Evolutionary conservation across 768 basidiomycete species (phyloP).

Genomic region (Psilocybe cyanescens): DNA sequence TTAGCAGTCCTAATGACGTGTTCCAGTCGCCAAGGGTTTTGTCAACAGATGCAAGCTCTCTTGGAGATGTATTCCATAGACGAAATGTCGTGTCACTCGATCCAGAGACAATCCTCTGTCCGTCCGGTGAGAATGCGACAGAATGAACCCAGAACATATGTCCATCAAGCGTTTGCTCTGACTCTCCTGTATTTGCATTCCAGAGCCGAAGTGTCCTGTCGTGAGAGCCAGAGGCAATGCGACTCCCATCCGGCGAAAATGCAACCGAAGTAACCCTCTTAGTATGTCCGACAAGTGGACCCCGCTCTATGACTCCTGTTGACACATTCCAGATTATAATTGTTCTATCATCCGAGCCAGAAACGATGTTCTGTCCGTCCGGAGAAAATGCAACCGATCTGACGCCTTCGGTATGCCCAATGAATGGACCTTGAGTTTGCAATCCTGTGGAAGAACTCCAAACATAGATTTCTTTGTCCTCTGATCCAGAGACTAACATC

Average conservation of each 20-base stretch:
- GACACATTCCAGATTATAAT: not conserved
- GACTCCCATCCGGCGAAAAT: not conserved
- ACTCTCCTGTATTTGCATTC: not conserved
- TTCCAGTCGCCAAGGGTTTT: not conserved
- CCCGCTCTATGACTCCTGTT: not conserved
- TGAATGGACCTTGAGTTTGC: not conserved
- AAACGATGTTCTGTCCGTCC: slow-evolving; percentile 12
- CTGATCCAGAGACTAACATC: slow-evolving; percentile 4
- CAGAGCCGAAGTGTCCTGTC: not conserved
- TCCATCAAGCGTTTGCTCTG: not conserved
- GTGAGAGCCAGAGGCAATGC: not conserved
- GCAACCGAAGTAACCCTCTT: slow-evolving; percentile 19
- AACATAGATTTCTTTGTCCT: not conserved
- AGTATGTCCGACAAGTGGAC: slow-evolving; percentile 2
- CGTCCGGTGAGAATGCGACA: not conserved
- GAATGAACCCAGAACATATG: not conserved
- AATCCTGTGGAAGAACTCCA: not conserved
- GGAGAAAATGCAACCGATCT: slow-evolving; percentile 19
- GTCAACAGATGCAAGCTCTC: not conserved
- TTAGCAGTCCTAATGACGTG: not conserved
- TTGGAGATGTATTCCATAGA: not conserved
- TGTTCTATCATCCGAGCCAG: not conserved
- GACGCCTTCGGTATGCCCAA: not conserved
- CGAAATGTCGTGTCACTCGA: not conserved
- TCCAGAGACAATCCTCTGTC: not conserved